Conservation (phyloP, 768 basidiomycete genomes). For the Phlebiopsis gigantea region DNA sequence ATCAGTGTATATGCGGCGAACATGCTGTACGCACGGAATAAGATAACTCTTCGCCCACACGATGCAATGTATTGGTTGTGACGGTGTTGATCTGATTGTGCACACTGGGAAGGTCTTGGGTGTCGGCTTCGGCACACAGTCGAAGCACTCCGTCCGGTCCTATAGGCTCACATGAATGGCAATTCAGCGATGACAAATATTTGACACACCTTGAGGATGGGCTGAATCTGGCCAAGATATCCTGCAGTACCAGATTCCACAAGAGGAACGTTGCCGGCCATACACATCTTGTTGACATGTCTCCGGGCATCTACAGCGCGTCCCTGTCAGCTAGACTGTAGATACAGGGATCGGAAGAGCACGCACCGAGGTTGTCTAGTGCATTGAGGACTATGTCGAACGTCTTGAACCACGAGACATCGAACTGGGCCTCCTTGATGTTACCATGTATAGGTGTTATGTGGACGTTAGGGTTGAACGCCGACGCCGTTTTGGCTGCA, state of each 20-base stretch:
- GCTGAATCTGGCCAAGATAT: slow-evolving; percentile 95
- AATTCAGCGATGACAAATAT: background rate
- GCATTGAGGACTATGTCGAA: slow-evolving; percentile 96
- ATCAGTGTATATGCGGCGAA: background rate
- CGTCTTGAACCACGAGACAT: slow-evolving; percentile 82
- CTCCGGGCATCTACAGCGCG: slow-evolving; percentile 75
- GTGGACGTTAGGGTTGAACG: slow-evolving; percentile 84
- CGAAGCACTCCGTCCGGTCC: slow-evolving; percentile 93
- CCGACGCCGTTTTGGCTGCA: slow-evolving; percentile 74
- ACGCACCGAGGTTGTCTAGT: slow-evolving; percentile 87
- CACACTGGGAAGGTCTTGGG: slow-evolving; percentile 97
- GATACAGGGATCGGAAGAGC: no score
- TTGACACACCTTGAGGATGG: slow-evolving; percentile 64
- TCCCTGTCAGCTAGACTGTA: no score
- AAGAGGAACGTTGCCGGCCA: slow-evolving; percentile 84
- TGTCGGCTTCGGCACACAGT: slow-evolving; percentile 89
- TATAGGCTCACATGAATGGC: slow-evolving; percentile 24
- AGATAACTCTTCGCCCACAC: slow-evolving; percentile 99
- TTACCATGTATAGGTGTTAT: slow-evolving; percentile 91
- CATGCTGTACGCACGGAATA: slow-evolving; percentile 57
- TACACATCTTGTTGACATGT: slow-evolving; percentile 97
- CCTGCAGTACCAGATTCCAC: slow-evolving; percentile 97
- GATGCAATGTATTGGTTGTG: slow-evolving; percentile 97
- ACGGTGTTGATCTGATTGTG: slow-evolving; percentile 95
- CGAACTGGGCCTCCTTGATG: slow-evolving; percentile 89